Base-by-base conservation (phyloP, 352 stramenopile genomes). In the Bremia lactucae region DNA sequence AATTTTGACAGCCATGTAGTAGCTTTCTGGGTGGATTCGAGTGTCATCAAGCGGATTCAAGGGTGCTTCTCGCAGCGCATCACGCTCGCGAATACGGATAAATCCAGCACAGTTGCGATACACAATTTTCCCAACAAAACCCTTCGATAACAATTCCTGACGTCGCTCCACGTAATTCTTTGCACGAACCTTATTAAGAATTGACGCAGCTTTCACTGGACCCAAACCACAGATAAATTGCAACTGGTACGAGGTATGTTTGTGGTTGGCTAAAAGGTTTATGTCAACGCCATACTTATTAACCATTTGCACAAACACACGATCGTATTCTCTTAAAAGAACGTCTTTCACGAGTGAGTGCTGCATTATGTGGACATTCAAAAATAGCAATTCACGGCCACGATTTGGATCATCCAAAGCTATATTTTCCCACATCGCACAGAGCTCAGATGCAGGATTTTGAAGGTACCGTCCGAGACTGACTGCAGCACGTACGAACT, bases 1-100 rank as follows among this genome's bases (percentile, higher is more conserved):
- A 55, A 94, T 94, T 40, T 92, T 92, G 14, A 94, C 82, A 8
- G 82, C 82, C 82, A 94, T 94, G 52, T 90, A 94, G 52, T 94
- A 94, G 28, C 82, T 94, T 49, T 94, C 82, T 2, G 82, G 82
- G 36, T 94, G 82, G 38, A 94, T 92, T 26, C 82, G 64, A 0
- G 82, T 94, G 37, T 94, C 82, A 49, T 94, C 82, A 10, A 94
- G 51, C 16, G 82, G 79, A 51, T 94, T 92, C 16, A 94, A 52
- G 9, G 80, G 79, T 15, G 80, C 57, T 50, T 94, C 82, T 31
- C 86, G 83, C 35, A 94, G 52, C 0, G 77, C 72, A 47, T 92
- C 80, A 16, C 79, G 79, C 45, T 94, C 82, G 20, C 82, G 79
- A 43, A 94, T 94, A 16, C 82, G 82, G 26, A 94, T 59, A 47